A percentile compares a stretch with the other conserved stretches of the same genome.
Evolutionary conservation across 192 early-diverging fungal species (phyloP).

Genomic region (Coemansia sp.): DNA sequence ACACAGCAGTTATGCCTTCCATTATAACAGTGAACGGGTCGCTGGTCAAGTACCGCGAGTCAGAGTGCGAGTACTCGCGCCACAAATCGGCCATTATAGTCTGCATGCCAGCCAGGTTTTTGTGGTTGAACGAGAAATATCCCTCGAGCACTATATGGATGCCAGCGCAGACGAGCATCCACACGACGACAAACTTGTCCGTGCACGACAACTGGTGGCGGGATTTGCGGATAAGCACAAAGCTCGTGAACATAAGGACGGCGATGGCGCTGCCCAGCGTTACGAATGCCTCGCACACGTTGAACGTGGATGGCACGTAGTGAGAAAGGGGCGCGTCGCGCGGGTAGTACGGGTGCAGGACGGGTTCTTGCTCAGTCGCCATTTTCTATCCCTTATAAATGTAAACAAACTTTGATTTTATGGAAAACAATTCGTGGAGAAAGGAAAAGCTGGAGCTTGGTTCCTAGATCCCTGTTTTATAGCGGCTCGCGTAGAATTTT

Average conservation of each 20-base stretch:
- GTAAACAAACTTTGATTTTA: not conserved
- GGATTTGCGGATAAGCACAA: conserved; percentile 23
- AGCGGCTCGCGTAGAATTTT: conserved; percentile 5
- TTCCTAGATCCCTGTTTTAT: not conserved
- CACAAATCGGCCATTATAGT: conserved; percentile 72
- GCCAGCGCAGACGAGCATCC: conserved; percentile 79
- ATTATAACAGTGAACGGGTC: conserved; percentile 83
- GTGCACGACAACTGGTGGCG: conserved; percentile 24
- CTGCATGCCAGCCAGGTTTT: conserved; percentile 65
- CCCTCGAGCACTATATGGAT: conserved; percentile 86
- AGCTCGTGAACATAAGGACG: conserved; percentile 15
- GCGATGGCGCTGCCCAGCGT: conserved; percentile 33
- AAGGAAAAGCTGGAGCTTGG: too few relatives aligned
- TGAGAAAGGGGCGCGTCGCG: conserved; percentile 34
- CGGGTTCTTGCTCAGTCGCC: conserved; percentile 3
- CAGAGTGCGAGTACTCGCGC: conserved; percentile 88
- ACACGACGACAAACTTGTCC: conserved; percentile 64
- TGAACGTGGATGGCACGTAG: conserved; percentile 42
- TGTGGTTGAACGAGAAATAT: conserved; percentile 76
- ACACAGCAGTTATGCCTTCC: conserved; percentile 85
- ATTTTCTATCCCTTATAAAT: too few relatives aligned
- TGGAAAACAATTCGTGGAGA: not conserved
- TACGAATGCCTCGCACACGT: conserved; percentile 27
- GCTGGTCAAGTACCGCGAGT: conserved; percentile 83
- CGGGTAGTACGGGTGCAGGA: conserved; percentile 48